A percentile compares a stretch with the other conserved stretches of the same genome.
Evolutionary conservation across 176 grass and related monocot genomes (phyloP).

Genomic region (Oryza punctata): DNA sequence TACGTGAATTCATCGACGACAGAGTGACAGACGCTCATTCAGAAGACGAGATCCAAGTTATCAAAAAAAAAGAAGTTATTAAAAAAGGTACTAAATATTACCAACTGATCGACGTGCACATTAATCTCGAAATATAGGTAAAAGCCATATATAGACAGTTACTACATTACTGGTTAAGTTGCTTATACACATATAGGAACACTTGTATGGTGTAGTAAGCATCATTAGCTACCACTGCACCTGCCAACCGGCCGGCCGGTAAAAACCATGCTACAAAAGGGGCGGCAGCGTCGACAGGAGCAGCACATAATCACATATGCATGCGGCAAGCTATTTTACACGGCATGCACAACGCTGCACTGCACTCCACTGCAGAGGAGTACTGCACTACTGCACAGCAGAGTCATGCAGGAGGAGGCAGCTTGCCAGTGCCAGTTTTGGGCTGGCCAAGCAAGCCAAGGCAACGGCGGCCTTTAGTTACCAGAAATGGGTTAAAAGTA

Average conservation of each 20-base stretch:
- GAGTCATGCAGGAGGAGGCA: background rate
- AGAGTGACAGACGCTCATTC: background rate
- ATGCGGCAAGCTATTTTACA: background rate
- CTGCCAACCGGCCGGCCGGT: background rate
- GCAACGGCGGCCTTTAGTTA: slow-evolving; percentile 13
- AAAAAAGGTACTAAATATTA: background rate
- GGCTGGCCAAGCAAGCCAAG: background rate
- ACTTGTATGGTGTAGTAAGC: background rate
- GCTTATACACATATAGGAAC: background rate
- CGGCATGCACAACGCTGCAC: background rate
- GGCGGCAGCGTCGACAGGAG: background rate
- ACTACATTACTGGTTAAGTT: slow-evolving; percentile 2
- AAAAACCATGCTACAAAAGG: slow-evolving; percentile 15
- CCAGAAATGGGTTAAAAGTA: slow-evolving; percentile 27
- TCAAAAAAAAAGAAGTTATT: no score
- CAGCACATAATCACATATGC: background rate
- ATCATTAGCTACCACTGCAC: background rate
- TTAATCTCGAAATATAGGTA: background rate
- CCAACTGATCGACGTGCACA: background rate
- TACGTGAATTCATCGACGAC: background rate
- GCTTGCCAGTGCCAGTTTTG: background rate
- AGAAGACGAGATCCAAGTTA: background rate
- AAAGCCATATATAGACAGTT: background rate
- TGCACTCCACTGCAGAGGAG: background rate
- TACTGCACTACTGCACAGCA: background rate